phyloP scores from a whole-genome alignment of 352 stramenopile genomes.

The Globisporangium orthogonon region DNA sequence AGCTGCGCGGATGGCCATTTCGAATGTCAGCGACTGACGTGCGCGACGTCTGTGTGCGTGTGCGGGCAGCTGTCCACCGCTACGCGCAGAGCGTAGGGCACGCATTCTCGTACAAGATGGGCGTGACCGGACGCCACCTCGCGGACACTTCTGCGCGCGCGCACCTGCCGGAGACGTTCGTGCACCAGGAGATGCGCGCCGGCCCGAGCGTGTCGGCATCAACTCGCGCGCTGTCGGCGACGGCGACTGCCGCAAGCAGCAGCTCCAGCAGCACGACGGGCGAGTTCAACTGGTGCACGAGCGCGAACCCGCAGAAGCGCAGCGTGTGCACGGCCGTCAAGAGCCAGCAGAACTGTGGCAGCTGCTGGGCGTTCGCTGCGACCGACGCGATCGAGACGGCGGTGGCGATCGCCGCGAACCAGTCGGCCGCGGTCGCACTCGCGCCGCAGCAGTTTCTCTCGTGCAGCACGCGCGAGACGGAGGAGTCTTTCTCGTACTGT shows the following conservation, averaged over 20 bases:
- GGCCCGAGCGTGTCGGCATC: slow-evolving; percentile 4
- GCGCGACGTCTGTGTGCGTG: not conserved
- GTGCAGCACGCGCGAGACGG: slow-evolving; percentile 57
- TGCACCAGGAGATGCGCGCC: slow-evolving; percentile 47
- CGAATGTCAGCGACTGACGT: too few species aligned
- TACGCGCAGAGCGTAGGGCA: slow-evolving; percentile 52
- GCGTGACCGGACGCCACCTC: slow-evolving; percentile 60
- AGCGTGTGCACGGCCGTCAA: slow-evolving; percentile 75
- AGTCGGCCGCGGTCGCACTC: slow-evolving; percentile 48
- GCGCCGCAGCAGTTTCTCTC: slow-evolving; percentile 76
- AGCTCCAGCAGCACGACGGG: slow-evolving; percentile 10
- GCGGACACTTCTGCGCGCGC: slow-evolving; percentile 24
- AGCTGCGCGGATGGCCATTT: too few species aligned
- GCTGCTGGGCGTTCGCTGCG: slow-evolving; percentile 75
- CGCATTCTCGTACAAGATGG: slow-evolving; percentile 59
- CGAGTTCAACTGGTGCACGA: slow-evolving; percentile 70
- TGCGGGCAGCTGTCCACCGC: slow-evolving; percentile 39
- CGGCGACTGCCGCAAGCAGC: slow-evolving; percentile 10
- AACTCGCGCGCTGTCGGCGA: slow-evolving; percentile 18
- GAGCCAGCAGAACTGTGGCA: slow-evolving; percentile 77
- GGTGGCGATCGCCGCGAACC: slow-evolving; percentile 56
- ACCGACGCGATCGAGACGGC: slow-evolving; percentile 75
- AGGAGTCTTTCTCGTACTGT: slow-evolving; percentile 73
- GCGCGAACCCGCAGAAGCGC: slow-evolving; percentile 49
- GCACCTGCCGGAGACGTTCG: slow-evolving; percentile 48